Conservation (phyloP, 106 monocot species). For the Platanthera guangdongensis region DNA sequence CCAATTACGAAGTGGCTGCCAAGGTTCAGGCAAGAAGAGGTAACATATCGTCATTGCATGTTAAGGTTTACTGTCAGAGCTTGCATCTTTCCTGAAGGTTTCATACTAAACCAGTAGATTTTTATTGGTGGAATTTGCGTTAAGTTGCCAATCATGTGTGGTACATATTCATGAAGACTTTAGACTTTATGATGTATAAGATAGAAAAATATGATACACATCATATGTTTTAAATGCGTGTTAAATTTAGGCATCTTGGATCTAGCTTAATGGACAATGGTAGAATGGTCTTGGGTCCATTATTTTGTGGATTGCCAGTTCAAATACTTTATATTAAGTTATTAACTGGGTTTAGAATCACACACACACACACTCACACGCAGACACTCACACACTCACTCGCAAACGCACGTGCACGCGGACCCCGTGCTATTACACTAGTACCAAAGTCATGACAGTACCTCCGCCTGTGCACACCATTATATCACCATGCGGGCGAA, state of each 20-base stretch:
- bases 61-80: background rate
- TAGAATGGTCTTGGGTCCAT: background rate
- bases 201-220: background rate
- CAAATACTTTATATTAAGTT: no score
- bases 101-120: background rate
- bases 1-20: constrained; percentile 55
- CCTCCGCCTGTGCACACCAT: no score
- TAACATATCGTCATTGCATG: constrained; percentile 15
- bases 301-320: background rate
- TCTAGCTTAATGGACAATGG: background rate
- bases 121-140: background rate
- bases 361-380: no score
- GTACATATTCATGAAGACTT: background rate
- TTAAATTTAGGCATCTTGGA: background rate
- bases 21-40: constrained; percentile 97
- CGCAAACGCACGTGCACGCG: no score
- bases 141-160: background rate
- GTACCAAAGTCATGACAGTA: no score
- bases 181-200: background rate
- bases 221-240: background rate
- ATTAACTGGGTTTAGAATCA: no score
- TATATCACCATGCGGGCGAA: no score
- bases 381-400: no score
- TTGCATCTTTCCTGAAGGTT: background rate
- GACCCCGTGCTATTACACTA: no score